These are phyloP conservation scores for Russula griseocarnosa DNA, from an alignment of 768 basidiomycete species.

Conservation along the genomic window DNA sequence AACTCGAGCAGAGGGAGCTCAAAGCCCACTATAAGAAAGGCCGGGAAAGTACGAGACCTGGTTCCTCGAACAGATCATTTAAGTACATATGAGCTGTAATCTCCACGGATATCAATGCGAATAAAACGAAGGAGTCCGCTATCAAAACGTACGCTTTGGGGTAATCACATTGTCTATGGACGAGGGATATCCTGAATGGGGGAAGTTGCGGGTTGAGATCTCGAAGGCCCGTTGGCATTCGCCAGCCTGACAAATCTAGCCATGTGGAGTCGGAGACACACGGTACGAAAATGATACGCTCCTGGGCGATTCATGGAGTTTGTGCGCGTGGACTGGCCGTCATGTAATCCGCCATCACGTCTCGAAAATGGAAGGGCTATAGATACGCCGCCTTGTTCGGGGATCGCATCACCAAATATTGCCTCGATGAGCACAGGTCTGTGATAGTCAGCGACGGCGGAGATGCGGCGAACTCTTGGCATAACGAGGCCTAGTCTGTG, in stretches of 20 bases:
- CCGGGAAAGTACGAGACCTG: background rate
- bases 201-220: background rate
- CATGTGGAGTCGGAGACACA: background rate
- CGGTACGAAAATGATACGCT: background rate
- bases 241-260: background rate
- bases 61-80: background rate
- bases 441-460: background rate
- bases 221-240: background rate
- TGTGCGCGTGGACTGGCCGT: background rate
- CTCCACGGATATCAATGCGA: background rate
- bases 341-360: background rate
- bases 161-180: background rate
- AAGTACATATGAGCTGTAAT: background rate
- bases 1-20: background rate
- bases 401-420: background rate
- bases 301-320: constrained; percentile 4
- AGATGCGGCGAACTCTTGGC: background rate
- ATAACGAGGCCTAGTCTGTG: background rate
- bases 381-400: background rate
- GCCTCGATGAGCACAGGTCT: background rate
- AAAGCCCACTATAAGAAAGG: background rate
- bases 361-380: constrained; percentile 1
- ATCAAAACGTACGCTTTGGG: background rate
- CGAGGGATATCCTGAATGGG: background rate
- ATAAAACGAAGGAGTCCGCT: background rate